Conservation (phyloP, 1,284 basidiomycete genomes). For the Moniliophthora roreri region DNA sequence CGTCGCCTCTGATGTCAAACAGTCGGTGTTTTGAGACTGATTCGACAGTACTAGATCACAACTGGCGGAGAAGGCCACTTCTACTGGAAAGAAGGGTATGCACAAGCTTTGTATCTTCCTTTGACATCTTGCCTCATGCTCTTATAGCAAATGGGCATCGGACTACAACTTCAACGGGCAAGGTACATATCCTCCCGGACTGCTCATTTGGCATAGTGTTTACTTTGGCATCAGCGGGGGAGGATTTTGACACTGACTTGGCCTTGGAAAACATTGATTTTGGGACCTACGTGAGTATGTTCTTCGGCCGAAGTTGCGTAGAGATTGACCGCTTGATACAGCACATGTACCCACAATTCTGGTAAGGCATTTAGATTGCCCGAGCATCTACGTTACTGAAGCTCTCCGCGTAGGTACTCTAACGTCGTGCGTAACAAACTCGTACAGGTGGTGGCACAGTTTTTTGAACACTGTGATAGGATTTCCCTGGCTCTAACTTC, state of each 20-base stretch:
- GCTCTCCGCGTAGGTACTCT: slow-evolving; percentile 27
- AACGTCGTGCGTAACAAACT: background rate
- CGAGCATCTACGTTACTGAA: slow-evolving; percentile 28
- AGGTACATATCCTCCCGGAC: slow-evolving; percentile 29
- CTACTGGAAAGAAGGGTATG: slow-evolving; percentile 41
- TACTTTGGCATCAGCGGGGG: slow-evolving; percentile 38
- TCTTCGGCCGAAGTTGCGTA: background rate
- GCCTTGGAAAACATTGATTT: slow-evolving; percentile 55
- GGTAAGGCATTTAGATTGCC: slow-evolving; percentile 30
- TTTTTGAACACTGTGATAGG: slow-evolving; percentile 24
- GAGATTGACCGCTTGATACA: slow-evolving; percentile 20
- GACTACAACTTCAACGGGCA: slow-evolving; percentile 60
- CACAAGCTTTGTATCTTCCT: slow-evolving; percentile 41
- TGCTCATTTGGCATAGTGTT: background rate
- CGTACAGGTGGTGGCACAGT: background rate
- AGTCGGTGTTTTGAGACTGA: background rate
- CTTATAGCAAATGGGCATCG: slow-evolving; percentile 32
- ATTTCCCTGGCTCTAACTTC: slow-evolving; percentile 51
- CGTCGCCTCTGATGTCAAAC: background rate
- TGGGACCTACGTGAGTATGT: slow-evolving; percentile 46
- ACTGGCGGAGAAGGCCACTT: slow-evolving; percentile 61
- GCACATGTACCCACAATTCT: slow-evolving; percentile 55
- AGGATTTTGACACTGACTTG: slow-evolving; percentile 53
- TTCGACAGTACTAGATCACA: slow-evolving; percentile 33
- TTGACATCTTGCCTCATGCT: background rate